Evolutionary conservation across 2,329 filamentous ascomycete genomes (phyloP).

Genomic region (Meredithiella fracta): DNA sequence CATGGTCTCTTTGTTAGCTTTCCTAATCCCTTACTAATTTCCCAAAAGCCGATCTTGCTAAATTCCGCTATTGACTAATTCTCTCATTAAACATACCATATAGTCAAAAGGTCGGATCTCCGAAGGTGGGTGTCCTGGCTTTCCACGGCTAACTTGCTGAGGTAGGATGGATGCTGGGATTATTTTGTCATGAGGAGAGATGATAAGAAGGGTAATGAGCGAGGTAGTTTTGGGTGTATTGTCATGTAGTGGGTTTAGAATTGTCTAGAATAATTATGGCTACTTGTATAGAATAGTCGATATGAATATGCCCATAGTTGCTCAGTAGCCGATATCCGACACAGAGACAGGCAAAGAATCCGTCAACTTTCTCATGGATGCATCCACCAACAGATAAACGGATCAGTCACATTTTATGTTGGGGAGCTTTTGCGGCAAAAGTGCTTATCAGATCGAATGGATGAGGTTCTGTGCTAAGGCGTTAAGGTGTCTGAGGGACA

Average conservation of each 20-base stretch:
- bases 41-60: too few relatives aligned
- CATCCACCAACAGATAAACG: not conserved
- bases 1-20: too few relatives aligned
- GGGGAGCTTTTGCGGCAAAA: not conserved
- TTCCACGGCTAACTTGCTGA: constrained; percentile 1
- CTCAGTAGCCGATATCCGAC: not conserved
- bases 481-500: not conserved
- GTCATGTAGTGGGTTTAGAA: too few relatives aligned
- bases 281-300: too few relatives aligned
- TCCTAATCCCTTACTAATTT: too few relatives aligned
- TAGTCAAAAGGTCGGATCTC: not conserved
- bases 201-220: too few relatives aligned
- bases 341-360: not conserved
- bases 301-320: not conserved
- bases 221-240: too few relatives aligned
- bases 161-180: not conserved
- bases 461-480: not conserved
- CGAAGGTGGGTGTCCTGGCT: not conserved
- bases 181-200: not conserved
- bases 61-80: not conserved
- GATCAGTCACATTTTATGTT: not conserved
- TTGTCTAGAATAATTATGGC: too few relatives aligned
- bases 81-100: not conserved
- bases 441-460: not conserved
- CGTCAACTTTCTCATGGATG: not conserved